Percentiles rank a stretch among this genome's conserved stretches.
Conservation (phyloP, 495 filamentous ascomycete genomes). For the Daldinia decipiens region DNA sequence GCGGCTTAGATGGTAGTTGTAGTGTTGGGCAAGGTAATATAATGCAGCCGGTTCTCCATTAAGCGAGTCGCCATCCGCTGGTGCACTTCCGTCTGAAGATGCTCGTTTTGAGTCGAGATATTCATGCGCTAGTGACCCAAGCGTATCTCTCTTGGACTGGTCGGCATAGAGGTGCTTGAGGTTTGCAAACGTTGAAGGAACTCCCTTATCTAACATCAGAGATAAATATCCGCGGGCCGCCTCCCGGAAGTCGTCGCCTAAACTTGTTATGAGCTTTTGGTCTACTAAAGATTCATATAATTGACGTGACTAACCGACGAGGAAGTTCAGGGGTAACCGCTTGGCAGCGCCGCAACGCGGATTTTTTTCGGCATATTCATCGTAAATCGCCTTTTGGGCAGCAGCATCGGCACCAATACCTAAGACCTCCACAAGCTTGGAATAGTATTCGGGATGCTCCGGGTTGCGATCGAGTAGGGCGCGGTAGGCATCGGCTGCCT, state of each 20-base stretch:
- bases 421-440: slow-evolving; percentile 74
- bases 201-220: slow-evolving; percentile 92
- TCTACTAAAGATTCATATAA: not conserved
- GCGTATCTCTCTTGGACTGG: slow-evolving; percentile 74
- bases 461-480: slow-evolving; percentile 85
- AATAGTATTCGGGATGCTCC: slow-evolving; percentile 88
- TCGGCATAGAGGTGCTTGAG: slow-evolving; percentile 90
- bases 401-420: slow-evolving; percentile 70
- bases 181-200: slow-evolving; percentile 95
- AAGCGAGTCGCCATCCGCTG: slow-evolving; percentile 63
- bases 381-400: slow-evolving; percentile 75
- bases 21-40: slow-evolving; percentile 96
- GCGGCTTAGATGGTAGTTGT: slow-evolving; percentile 89
- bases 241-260: slow-evolving; percentile 80
- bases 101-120: slow-evolving; percentile 70
- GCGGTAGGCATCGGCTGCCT: slow-evolving; percentile 84
- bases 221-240: slow-evolving; percentile 84
- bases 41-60: slow-evolving; percentile 79
- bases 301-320: slow-evolving; percentile 67
- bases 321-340: slow-evolving; percentile 88
- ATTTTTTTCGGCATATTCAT: slow-evolving; percentile 80
- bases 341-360: slow-evolving; percentile 86
- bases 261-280: slow-evolving; percentile 25
- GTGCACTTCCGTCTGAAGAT: slow-evolving; percentile 53
- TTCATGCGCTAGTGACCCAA: slow-evolving; percentile 80